These are phyloP conservation scores for Andrographis paniculata DNA, from an alignment of 305 asterid genomes.

Conservation along the genomic window DNA sequence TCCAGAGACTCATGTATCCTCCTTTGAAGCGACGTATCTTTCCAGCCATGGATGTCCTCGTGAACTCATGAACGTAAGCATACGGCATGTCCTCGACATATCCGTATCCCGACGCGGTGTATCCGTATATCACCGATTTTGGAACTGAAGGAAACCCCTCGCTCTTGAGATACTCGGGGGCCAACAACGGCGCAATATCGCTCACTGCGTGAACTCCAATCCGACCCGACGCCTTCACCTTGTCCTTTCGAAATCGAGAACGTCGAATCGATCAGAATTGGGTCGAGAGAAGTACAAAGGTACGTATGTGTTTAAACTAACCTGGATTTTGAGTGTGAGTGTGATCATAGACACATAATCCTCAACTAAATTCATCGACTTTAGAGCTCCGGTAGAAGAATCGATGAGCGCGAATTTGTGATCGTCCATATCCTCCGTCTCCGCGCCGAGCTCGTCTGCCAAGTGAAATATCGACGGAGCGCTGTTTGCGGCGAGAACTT, in stretches of 20 bases:
- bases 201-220: slow-evolving; percentile 70
- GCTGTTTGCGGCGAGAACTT: slow-evolving; percentile 83
- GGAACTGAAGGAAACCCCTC: slow-evolving; percentile 54
- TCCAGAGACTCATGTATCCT: slow-evolving; percentile 76
- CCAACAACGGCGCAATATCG: slow-evolving; percentile 53
- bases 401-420: slow-evolving; percentile 67
- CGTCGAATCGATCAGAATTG: neutral
- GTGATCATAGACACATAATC: slow-evolving; percentile 72
- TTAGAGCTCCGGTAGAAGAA: slow-evolving; percentile 52
- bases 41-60: slow-evolving; percentile 85
- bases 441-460: slow-evolving; percentile 58
- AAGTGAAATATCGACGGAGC: slow-evolving; percentile 75
- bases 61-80: slow-evolving; percentile 76
- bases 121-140: slow-evolving; percentile 67
- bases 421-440: slow-evolving; percentile 64
- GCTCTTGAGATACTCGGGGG: slow-evolving; percentile 47
- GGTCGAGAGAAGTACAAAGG: neutral
- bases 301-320: slow-evolving; percentile 15
- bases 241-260: slow-evolving; percentile 58
- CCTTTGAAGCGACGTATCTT: slow-evolving; percentile 60
- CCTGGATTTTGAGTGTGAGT: slow-evolving; percentile 78
- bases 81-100: slow-evolving; percentile 74
- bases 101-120: slow-evolving; percentile 88
- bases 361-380: slow-evolving; percentile 53
- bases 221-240: slow-evolving; percentile 50